Evolutionary conservation across 139 green algal species (phyloP).

Genomic region (Chlamydomonas sp.): DNA sequence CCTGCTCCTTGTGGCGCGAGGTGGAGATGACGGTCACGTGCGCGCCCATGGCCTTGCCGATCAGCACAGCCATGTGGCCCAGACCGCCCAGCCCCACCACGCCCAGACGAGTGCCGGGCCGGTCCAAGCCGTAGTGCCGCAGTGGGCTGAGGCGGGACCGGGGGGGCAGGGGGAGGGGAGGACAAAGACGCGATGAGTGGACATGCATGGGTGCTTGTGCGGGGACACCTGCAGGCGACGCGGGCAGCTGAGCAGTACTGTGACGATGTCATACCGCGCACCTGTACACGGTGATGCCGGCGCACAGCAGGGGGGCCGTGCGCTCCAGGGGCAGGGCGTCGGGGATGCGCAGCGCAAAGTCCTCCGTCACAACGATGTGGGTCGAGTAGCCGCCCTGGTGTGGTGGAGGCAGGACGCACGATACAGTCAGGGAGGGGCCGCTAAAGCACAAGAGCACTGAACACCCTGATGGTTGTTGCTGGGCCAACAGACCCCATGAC

Average conservation of each 20-base stretch:
- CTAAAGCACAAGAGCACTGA: too few relatives aligned
- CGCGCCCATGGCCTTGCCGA: constrained; percentile 75
- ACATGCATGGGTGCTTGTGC: background rate
- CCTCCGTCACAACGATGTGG: constrained; percentile 65
- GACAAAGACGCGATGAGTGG: background rate
- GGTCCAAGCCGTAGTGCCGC: constrained; percentile 78
- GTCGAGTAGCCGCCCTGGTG: constrained; percentile 81
- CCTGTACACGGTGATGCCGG: constrained; percentile 80
- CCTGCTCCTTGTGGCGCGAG: constrained; percentile 69
- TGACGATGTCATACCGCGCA: background rate
- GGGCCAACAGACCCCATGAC: too few relatives aligned
- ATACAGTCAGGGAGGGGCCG: background rate
- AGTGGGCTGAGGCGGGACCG: constrained; percentile 52
- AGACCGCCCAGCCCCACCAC: constrained; percentile 82
- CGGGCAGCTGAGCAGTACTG: too few relatives aligned
- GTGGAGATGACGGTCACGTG: constrained; percentile 77
- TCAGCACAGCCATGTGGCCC: constrained; percentile 76
- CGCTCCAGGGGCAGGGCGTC: constrained; percentile 68
- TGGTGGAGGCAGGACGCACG: too few relatives aligned
- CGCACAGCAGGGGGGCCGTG: constrained; percentile 85
- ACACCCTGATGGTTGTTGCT: too few relatives aligned
- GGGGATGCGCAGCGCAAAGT: constrained; percentile 66
- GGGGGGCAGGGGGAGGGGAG: background rate
- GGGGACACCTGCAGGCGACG: background rate
- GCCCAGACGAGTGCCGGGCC: constrained; percentile 76